Base-by-base conservation (phyloP, 495 filamentous ascomycete genomes). In the Hypomontagnella submonticulosa region DNA sequence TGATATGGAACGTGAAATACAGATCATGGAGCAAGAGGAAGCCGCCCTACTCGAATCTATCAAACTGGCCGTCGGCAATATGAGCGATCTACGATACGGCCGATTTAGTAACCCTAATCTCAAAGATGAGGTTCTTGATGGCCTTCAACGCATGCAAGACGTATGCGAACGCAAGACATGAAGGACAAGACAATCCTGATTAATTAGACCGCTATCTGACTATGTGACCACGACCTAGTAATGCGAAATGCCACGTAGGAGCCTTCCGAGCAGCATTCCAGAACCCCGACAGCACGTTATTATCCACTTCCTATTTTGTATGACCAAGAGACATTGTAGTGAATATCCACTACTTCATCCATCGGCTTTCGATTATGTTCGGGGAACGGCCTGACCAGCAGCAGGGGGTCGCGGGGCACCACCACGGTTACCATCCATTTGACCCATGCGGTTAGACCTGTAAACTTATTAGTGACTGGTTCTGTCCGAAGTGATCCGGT, bases 51-150 rank as follows among this genome's bases (percentile, higher is more conserved):
- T 92, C 27, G 79, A 82, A 8, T 82, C 87, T 34, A 82, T 93
- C 42, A 81, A 82, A 57, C 77, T 81, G 32, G 88, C 83, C 0
- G 84, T 92, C 32, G 88, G 88, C 23, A 85, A 86, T 43, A 74
- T 96, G 78, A 94, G 91, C 71, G 92, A 95, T 71, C 82, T 96
- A 23, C 88, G 90, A 42, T 95, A 94, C 69, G 91, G 92, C 34
- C 89, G 87, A 52, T 82, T 92, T 62, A 80, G 83, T 58, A 90
- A 88, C 59, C 75, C 80, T 32, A 80, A 85, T 20, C 77, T 85
- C 3, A 77, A 81, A 19, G 83, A 85, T 13, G 85, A 90, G 55
- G 78, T 91, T 41, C 77, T 88, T 30, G 80, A 86, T 18, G 89
- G 90, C 43, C 75, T 92, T 18, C 69, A 78, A 48, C 81, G 84